Evolutionary conservation across 164 flowering plant species (phyloP).

Genomic region (Macadamia integrifolia): DNA sequence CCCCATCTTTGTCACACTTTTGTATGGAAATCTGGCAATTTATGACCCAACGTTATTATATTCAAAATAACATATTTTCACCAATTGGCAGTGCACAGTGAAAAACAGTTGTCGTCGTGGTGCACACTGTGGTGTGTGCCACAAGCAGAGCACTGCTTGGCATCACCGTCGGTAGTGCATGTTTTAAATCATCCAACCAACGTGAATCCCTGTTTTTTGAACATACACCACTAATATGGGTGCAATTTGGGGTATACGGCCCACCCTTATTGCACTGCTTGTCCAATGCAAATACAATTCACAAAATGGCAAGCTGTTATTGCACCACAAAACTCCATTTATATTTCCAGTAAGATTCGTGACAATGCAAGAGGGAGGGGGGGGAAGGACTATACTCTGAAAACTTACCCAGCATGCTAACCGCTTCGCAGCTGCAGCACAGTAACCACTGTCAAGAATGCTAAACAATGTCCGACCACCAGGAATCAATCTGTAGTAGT

Average conservation of each 20-base stretch:
- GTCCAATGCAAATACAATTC: neutral
- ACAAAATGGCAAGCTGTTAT: neutral
- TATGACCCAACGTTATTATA: neutral
- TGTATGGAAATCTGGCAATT: constrained; percentile 89
- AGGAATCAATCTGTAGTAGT: constrained; percentile 83
- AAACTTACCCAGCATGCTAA: constrained; percentile 95
- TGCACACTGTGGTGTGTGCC: no score
- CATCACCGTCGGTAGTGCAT: no score
- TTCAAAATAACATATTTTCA: no score
- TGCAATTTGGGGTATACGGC: no score
- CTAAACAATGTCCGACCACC: constrained; percentile 66
- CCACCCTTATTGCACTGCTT: neutral
- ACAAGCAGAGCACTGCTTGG: no score
- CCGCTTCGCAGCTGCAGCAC: constrained; percentile 85
- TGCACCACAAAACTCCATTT: neutral
- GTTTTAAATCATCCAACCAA: no score
- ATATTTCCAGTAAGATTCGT: neutral
- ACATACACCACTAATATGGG: no score
- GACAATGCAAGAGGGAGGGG: neutral
- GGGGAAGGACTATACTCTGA: neutral
- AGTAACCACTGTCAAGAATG: constrained; percentile 60
- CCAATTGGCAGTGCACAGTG: no score
- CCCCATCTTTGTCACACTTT: constrained; percentile 88
- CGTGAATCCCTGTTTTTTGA: no score
- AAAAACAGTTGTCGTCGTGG: no score